Evolutionary conservation across 371 early-diverging fungal species (phyloP), one percentile per base, ranked within the genome.

Genomic region (Mucor irregularis): DNA sequence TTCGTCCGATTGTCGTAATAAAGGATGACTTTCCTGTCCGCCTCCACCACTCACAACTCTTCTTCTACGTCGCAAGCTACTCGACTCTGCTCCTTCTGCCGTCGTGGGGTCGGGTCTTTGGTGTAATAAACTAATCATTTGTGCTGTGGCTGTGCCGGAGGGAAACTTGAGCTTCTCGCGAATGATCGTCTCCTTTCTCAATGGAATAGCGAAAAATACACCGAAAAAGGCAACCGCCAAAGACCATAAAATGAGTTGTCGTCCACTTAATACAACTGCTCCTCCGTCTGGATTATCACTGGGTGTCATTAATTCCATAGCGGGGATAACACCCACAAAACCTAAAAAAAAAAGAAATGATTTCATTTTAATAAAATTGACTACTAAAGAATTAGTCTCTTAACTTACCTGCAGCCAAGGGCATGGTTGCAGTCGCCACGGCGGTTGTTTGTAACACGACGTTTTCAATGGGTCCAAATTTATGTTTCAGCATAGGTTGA

Each of bases 381-480:
- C 26, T 11, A 38, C 9, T 25, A 5, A 29, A 16, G 4, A 26
- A 44, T 26, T 35, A 2, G 6, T 35, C n/a, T 2, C 46, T 33
- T 34, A n/a, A 37, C 35, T 33, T 69, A 75, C 79, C 85, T 47
- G 85, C 92, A 21, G 92, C 90, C 17, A 91, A 68, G 4, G 92
- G 92, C 92, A 92, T 90, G 4, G 92, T 90, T 1, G 88, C 92
- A 5, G 92, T 90, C 6, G 92, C 92, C 10, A 92, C 92, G 0
- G 92, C 89, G 5, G 84, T 84, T 0, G 92, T 89, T 59, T 92
- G 92, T 16, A 92, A 62, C 13, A 92, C 83, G 7, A 92, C 91
- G 61, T 92, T 92, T 62, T 92, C 92, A 0, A 85, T 82, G 1
- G 89, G 87, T 0, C 87, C 84, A 66, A 90, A 92, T 13, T 80